A percentile compares a stretch with the other conserved stretches of the same genome.
phyloP scores from a whole-genome alignment of 805 yeast species.

The Cyberlindnera amylophila region DNA sequence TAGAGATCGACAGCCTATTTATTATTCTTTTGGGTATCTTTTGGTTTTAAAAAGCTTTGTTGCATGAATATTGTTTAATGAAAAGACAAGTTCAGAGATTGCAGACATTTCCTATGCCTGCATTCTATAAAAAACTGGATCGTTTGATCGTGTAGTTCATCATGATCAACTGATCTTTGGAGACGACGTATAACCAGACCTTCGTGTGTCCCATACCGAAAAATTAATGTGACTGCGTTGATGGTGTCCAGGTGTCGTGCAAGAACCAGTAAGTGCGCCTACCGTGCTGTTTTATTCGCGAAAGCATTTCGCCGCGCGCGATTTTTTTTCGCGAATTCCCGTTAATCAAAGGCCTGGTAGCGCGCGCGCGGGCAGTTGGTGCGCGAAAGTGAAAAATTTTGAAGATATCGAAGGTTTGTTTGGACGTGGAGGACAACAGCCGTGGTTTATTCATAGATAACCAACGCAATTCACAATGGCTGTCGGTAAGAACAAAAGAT shows the following conservation, averaged over 20 bases:
- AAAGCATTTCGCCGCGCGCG: too few species aligned
- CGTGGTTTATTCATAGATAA: neutral
- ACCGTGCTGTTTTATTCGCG: too few species aligned
- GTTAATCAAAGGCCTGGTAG: too few species aligned
- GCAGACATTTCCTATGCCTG: neutral
- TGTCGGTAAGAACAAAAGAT: constrained; percentile 81
- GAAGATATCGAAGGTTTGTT: constrained; percentile 1
- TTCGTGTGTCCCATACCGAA: too few species aligned
- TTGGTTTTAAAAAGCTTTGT: constrained; percentile 13
- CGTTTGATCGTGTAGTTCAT: neutral
- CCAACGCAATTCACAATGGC: constrained; percentile 42
- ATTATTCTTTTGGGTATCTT: constrained; percentile 16
- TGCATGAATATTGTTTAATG: constrained; percentile 39
- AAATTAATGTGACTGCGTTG: too few species aligned
- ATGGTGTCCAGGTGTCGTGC: neutral
- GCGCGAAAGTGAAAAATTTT: constrained; percentile 14
- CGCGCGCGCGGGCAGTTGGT: too few species aligned
- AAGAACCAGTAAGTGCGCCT: too few species aligned
- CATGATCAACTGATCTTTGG: neutral
- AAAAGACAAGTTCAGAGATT: constrained; percentile 34
- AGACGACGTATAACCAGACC: neutral
- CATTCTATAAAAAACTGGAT: neutral
- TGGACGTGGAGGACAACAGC: neutral
- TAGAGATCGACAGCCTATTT: constrained; percentile 11
- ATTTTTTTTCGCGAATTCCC: constrained; percentile 1